Evolutionary conservation across 768 basidiomycete genomes (phyloP).

Genomic region (Pleurotus giganteus): DNA sequence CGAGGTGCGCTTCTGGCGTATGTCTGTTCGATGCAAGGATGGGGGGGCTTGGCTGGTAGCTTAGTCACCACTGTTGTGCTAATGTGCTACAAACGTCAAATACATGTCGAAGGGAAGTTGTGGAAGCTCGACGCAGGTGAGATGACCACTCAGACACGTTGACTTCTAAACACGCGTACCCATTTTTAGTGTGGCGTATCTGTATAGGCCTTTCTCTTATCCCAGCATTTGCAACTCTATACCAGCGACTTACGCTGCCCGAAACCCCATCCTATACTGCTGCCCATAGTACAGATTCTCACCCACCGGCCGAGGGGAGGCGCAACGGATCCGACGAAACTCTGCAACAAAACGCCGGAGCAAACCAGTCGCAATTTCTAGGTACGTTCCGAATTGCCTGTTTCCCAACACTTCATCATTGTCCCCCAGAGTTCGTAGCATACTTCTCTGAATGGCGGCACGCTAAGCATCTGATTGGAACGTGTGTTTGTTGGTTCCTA

Average conservation of each 20-base stretch:
- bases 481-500: conserved; percentile 70
- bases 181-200: conserved; percentile 62
- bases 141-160: conserved; percentile 17
- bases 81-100: conserved; percentile 57
- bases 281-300: conserved; percentile 36
- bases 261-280: conserved; percentile 52
- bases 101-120: conserved; percentile 55
- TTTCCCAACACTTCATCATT: not conserved
- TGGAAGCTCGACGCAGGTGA: conserved; percentile 69
- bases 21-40: conserved; percentile 76
- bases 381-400: conserved; percentile 27
- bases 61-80: conserved; percentile 66
- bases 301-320: conserved; percentile 21
- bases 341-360: no score
- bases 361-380: conserved; percentile 36
- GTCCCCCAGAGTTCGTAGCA: conserved; percentile 46
- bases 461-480: conserved; percentile 64
- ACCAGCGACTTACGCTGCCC: conserved; percentile 71
- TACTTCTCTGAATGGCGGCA: conserved; percentile 79
- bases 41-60: conserved; percentile 67
- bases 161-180: not conserved
- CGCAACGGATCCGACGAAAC: conserved; percentile 46
- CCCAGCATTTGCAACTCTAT: conserved; percentile 72
- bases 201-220: conserved; percentile 66
- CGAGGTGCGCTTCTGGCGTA: conserved; percentile 73